phyloP scores from a whole-genome alignment of 2,329 filamentous ascomycete genomes.

The Cercospora janseana region DNA sequence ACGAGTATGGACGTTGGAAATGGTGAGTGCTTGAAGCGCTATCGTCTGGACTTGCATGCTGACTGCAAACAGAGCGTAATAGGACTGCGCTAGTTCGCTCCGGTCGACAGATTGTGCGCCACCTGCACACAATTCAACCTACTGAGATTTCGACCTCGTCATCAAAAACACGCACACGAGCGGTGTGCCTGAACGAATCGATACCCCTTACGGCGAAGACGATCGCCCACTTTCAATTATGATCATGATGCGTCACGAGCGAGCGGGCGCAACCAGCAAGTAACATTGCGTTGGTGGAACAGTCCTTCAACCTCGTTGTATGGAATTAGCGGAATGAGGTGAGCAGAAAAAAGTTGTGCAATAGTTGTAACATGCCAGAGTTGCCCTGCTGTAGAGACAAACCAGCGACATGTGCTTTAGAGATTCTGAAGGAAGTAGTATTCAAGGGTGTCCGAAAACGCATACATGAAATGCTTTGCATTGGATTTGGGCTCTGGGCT shows the following conservation, averaged over 20 bases:
- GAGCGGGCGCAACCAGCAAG: conserved; percentile 12
- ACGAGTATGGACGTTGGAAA: conserved; percentile 96
- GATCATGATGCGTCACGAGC: conserved; percentile 11
- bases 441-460: too few relatives aligned
- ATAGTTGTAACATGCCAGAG: conserved; percentile 11
- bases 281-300: conserved; percentile 15
- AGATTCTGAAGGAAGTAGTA: too few relatives aligned
- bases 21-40: conserved; percentile 54
- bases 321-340: conserved; percentile 9
- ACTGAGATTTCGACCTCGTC: background rate
- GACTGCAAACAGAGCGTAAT: conserved; percentile 33
- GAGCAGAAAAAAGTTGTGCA: conserved; percentile 9
- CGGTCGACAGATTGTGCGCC: too few relatives aligned
- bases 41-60: background rate
- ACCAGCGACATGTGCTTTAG: background rate
- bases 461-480: too few relatives aligned
- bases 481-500: too few relatives aligned
- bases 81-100: conserved; percentile 30
- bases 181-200: conserved; percentile 1
- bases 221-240: conserved; percentile 4
- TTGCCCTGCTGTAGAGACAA: background rate
- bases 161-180: conserved; percentile 1
- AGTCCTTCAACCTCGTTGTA: conserved; percentile 15
- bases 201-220: conserved; percentile 7
- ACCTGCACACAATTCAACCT: background rate